A percentile compares a stretch with the other conserved stretches of the same genome.
Conservation (phyloP, 2,329 filamentous ascomycete species). For the Pseudocercospora ulei region DNA sequence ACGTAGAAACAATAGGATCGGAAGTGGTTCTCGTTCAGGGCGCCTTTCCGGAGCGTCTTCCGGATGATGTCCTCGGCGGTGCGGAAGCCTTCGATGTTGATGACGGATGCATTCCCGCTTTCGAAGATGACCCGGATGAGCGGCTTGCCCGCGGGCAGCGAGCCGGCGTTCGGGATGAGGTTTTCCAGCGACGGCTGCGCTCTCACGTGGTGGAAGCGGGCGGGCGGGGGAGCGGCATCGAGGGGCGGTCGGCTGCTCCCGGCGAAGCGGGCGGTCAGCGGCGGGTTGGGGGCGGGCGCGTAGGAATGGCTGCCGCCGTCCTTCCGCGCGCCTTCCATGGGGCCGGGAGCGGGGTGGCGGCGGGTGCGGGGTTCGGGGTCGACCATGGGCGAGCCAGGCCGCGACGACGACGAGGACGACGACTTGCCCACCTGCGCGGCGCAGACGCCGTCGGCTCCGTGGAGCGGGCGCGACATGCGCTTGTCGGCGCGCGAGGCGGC, state of each 20-base stretch:
- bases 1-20: slow-evolving; percentile 97
- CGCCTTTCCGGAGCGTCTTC: slow-evolving; percentile 77
- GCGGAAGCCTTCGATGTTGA: slow-evolving; percentile 85
- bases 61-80: slow-evolving; percentile 88
- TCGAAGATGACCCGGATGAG: slow-evolving; percentile 90
- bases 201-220: slow-evolving; percentile 61
- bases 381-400: slow-evolving; percentile 61
- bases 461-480: slow-evolving; percentile 42
- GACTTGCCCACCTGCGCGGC: slow-evolving; percentile 42
- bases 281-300: slow-evolving; percentile 31
- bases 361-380: slow-evolving; percentile 48
- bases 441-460: slow-evolving; percentile 39
- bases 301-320: slow-evolving; percentile 46
- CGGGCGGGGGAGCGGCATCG: slow-evolving; percentile 51
- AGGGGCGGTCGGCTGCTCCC: slow-evolving; percentile 46
- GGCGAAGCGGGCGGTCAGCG: slow-evolving; percentile 37
- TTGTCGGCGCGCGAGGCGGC: slow-evolving; percentile 42
- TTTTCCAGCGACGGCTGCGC: slow-evolving; percentile 78
- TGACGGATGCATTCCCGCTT: slow-evolving; percentile 80
- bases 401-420: slow-evolving; percentile 46
- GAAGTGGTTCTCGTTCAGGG: slow-evolving; percentile 78
- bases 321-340: slow-evolving; percentile 46
- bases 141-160: slow-evolving; percentile 73
- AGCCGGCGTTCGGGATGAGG: slow-evolving; percentile 55
- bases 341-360: slow-evolving; percentile 53